A percentile compares a stretch with the other conserved stretches of the same genome.
Conservation (phyloP, 129 eudicot genomes). For the Flaveria ramosissima region DNA sequence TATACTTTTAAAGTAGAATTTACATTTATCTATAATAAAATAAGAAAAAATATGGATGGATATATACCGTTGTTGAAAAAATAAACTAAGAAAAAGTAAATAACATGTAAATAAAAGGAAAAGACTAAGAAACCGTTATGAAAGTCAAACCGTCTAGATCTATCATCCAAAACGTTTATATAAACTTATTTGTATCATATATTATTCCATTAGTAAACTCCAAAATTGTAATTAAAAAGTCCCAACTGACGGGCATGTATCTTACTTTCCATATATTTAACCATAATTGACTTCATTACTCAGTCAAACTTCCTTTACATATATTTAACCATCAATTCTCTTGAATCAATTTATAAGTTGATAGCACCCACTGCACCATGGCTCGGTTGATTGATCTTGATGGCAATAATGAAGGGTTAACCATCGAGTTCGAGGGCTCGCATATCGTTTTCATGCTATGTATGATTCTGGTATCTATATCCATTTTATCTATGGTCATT, state of each 20-base stretch:
- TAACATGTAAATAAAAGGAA: not conserved
- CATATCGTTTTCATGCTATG: constrained; percentile 14
- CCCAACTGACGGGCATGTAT: not conserved
- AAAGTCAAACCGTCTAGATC: not conserved
- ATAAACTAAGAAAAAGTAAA: too few relatives aligned
- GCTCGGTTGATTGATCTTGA: constrained; percentile 14
- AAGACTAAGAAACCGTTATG: not conserved
- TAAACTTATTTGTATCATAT: not conserved
- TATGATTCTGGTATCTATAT: not conserved
- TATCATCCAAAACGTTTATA: not conserved
- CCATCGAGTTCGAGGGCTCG: not conserved
- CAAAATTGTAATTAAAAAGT: not conserved
- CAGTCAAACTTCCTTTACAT: not conserved
- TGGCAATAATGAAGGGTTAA: not conserved
- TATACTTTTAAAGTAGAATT: too few relatives aligned
- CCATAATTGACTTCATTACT: not conserved
- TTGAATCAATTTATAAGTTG: too few relatives aligned
- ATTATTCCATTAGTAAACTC: not conserved
- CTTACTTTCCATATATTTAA: too few relatives aligned
- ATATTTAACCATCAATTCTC: too few relatives aligned
- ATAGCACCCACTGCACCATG: not conserved
- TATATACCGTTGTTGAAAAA: too few relatives aligned
- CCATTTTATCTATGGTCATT: constrained; percentile 2
- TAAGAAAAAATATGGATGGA: too few relatives aligned
- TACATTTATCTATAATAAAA: too few relatives aligned